Conservation (phyloP, 192 early-diverging fungal species). For the Backusella morwellensis region DNA sequence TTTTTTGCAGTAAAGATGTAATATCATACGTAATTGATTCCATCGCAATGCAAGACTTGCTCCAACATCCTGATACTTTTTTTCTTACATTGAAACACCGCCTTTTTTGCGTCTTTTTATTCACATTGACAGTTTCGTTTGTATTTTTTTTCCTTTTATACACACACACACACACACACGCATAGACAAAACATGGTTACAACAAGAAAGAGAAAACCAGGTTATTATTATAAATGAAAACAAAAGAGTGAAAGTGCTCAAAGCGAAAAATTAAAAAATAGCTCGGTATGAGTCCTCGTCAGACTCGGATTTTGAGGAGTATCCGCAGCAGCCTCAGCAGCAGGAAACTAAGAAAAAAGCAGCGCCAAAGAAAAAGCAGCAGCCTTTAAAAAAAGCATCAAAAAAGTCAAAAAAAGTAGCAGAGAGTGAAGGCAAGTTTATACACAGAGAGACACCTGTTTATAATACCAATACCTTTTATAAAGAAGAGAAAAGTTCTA, state of each 20-base stretch:
- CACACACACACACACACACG: no score
- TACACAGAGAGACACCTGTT: neutral
- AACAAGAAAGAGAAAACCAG: neutral
- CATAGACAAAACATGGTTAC: neutral
- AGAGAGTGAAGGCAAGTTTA: conserved; percentile 4
- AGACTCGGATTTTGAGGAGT: neutral
- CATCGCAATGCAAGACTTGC: no score
- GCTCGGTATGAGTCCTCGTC: neutral
- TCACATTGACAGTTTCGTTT: no score
- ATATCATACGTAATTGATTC: no score
- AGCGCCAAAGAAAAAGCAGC: neutral
- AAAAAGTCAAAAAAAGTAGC: neutral
- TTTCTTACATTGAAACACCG: no score
- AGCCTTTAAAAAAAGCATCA: neutral
- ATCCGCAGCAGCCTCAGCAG: neutral
- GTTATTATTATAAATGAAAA: neutral
- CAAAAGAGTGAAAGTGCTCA: neutral
- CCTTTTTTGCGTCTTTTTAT: no score
- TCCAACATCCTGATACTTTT: no score
- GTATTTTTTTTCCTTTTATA: no score
- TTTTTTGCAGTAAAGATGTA: no score
- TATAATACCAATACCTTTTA: neutral
- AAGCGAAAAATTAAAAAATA: neutral
- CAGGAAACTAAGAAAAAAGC: neutral
- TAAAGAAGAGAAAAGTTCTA: neutral